A percentile compares a stretch with the other conserved stretches of the same genome.
phyloP scores from a whole-genome alignment of 495 filamentous ascomycete genomes.

The Penicillium silybi region DNA sequence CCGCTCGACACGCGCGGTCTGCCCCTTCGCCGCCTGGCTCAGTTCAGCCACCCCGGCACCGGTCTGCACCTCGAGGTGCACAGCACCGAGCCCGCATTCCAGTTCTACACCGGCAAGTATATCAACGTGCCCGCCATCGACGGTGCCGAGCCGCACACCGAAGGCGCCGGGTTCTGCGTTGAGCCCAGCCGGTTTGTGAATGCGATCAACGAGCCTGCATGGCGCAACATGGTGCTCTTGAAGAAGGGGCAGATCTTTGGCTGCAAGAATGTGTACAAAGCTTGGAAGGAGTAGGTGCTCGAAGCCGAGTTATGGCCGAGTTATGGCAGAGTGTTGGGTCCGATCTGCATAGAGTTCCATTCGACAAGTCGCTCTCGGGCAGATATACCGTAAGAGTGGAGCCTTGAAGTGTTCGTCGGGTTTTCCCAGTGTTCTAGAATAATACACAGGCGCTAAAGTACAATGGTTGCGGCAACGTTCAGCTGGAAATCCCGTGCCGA shows the following conservation, averaged over 20 bases:
- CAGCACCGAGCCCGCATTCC: constrained; percentile 92
- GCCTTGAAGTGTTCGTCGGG: background rate
- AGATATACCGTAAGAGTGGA: background rate
- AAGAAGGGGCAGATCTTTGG: constrained; percentile 80
- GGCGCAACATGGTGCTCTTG: constrained; percentile 70
- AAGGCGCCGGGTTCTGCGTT: constrained; percentile 77
- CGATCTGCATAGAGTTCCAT: background rate
- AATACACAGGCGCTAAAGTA: background rate
- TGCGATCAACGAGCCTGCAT: constrained; percentile 73
- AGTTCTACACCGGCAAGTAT: constrained; percentile 88
- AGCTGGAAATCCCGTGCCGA: background rate
- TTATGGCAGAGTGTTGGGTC: background rate
- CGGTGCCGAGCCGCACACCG: constrained; percentile 56
- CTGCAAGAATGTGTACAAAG: constrained; percentile 70
- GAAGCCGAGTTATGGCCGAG: too few relatives aligned
- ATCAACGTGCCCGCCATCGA: constrained; percentile 72
- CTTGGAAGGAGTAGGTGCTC: constrained; percentile 60
- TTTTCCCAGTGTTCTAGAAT: background rate
- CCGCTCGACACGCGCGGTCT: constrained; percentile 71
- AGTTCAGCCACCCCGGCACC: constrained; percentile 64
- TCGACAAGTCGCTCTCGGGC: background rate
- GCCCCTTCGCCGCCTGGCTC: constrained; percentile 60
- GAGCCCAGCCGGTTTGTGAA: constrained; percentile 91
- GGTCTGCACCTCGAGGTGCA: constrained; percentile 76
- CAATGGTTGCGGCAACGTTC: background rate